Evolutionary conservation across 2,329 filamentous ascomycete species (phyloP).

Genomic region (Talaromyces piceae): DNA sequence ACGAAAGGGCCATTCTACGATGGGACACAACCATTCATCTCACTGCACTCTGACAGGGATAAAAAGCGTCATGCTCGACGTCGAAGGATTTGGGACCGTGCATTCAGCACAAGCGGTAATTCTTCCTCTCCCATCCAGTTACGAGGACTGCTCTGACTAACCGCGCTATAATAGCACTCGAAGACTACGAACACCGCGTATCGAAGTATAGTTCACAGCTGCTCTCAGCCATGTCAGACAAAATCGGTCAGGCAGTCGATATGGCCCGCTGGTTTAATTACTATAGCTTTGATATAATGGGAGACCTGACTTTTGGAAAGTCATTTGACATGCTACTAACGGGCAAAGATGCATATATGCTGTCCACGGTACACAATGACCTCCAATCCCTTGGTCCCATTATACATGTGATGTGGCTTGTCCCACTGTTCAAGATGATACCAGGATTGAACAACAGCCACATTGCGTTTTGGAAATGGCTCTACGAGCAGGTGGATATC

Average conservation of each 20-base stretch:
- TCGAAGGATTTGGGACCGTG: conserved; percentile 17
- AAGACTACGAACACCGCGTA: conserved; percentile 9
- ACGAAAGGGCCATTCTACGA: conserved; percentile 11
- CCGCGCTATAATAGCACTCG: conserved; percentile 4
- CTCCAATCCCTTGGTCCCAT: conserved; percentile 16
- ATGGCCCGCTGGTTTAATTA: conserved; percentile 18
- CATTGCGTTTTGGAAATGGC: conserved; percentile 9
- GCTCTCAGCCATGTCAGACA: conserved; percentile 6
- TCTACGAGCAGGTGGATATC: conserved; percentile 8
- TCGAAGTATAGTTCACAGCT: conserved; percentile 10
- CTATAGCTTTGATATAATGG: conserved; percentile 27
- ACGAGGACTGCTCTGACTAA: neutral
- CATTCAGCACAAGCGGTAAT: conserved; percentile 23
- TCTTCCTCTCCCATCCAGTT: neutral
- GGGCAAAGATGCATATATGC: conserved; percentile 15
- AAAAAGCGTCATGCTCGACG: conserved; percentile 11
- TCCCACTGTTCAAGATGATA: conserved; percentile 16
- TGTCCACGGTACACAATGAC: conserved; percentile 14
- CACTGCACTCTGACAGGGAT: conserved; percentile 10
- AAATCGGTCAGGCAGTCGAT: conserved; percentile 10
- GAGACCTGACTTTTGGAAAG: conserved; percentile 30
- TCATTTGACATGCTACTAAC: conserved; percentile 28
- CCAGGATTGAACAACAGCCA: conserved; percentile 13
- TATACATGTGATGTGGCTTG: conserved; percentile 17
- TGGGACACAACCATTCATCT: conserved; percentile 7